Evolutionary conservation across 2,329 filamentous ascomycete species (phyloP).

Genomic region (Calonectria ilicicola): DNA sequence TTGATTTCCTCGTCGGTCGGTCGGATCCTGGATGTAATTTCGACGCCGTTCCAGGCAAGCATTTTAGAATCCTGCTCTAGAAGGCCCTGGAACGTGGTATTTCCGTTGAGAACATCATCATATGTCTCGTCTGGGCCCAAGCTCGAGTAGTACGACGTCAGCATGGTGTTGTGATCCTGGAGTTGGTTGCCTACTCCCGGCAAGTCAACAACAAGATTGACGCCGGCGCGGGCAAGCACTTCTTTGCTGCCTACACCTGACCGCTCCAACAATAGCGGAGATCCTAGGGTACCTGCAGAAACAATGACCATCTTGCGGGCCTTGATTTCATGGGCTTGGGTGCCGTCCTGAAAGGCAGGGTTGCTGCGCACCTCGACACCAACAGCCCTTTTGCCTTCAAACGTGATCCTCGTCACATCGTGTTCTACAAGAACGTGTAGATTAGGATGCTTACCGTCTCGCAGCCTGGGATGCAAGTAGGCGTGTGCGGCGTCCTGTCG

Average conservation of each 20-base stretch:
- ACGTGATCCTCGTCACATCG: conserved; percentile 66
- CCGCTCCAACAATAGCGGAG: not conserved
- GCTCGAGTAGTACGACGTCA: not conserved
- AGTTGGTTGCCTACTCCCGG: not conserved
- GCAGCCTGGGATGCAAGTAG: conserved; percentile 53
- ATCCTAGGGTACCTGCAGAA: not conserved
- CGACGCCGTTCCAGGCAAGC: not conserved
- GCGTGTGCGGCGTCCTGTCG: conserved; percentile 67
- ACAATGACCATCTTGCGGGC: not conserved
- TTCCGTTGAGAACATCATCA: not conserved
- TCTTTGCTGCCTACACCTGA: not conserved
- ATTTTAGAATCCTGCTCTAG: not conserved
- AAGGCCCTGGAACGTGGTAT: not conserved
- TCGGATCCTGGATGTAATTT: not conserved
- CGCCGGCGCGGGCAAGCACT: not conserved
- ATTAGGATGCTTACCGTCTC: conserved; percentile 59
- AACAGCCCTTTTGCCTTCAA: conserved; percentile 63
- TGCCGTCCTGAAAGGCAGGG: not conserved
- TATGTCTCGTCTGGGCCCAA: not conserved
- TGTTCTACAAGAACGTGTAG: conserved; percentile 69
- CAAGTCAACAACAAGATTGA: not conserved
- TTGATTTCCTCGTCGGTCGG: not conserved
- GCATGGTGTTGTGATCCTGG: not conserved
- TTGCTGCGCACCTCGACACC: conserved; percentile 63
- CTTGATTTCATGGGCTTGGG: not conserved